Percentiles rank a stretch among this genome's conserved stretches.
Conservation (phyloP, 2,329 filamentous ascomycete species). For the Phialemoniopsis sp. region DNA sequence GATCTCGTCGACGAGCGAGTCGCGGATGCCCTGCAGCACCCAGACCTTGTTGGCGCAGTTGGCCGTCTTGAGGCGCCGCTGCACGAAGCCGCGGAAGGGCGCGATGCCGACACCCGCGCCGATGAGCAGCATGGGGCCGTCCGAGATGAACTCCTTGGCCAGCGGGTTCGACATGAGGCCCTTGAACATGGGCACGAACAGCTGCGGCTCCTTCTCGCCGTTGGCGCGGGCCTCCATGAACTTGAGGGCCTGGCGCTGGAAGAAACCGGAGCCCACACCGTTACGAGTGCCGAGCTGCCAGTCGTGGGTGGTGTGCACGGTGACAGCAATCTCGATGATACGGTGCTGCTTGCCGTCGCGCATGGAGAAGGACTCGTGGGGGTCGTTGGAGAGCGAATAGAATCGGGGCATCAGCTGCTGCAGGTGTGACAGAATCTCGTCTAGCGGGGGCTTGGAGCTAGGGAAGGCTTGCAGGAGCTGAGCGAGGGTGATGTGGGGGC, state of each 20-base stretch:
- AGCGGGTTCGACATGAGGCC: constrained; percentile 96
- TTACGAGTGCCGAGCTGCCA: constrained; percentile 71
- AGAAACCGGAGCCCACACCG: constrained; percentile 88
- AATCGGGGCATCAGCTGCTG: constrained; percentile 95
- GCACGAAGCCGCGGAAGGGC: constrained; percentile 95
- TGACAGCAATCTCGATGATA: constrained; percentile 93
- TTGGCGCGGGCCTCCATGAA: constrained; percentile 65
- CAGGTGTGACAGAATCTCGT: constrained; percentile 73
- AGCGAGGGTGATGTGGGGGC: constrained; percentile 76
- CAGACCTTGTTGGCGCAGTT: constrained; percentile 98
- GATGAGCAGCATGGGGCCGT: constrained; percentile 96
- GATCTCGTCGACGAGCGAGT: constrained; percentile 90
- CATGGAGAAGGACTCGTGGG: constrained; percentile 65
- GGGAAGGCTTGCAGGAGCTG: constrained; percentile 92
- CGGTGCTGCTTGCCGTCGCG: constrained; percentile 69
- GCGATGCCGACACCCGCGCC: constrained; percentile 96
- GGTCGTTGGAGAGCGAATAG: constrained; percentile 96
- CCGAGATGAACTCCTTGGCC: constrained; percentile 83
- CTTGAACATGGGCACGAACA: constrained; percentile 95
- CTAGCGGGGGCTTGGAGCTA: constrained; percentile 82
- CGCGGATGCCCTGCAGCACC: constrained; percentile 92
- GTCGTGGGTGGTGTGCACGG: constrained; percentile 81
- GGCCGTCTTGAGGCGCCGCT: constrained; percentile 86
- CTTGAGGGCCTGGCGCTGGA: constrained; percentile 76
- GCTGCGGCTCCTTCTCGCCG: constrained; percentile 51